These are phyloP conservation scores for Phaffomyces antillensis DNA, from an alignment of 805 yeast genomes.

Conservation along the genomic window DNA sequence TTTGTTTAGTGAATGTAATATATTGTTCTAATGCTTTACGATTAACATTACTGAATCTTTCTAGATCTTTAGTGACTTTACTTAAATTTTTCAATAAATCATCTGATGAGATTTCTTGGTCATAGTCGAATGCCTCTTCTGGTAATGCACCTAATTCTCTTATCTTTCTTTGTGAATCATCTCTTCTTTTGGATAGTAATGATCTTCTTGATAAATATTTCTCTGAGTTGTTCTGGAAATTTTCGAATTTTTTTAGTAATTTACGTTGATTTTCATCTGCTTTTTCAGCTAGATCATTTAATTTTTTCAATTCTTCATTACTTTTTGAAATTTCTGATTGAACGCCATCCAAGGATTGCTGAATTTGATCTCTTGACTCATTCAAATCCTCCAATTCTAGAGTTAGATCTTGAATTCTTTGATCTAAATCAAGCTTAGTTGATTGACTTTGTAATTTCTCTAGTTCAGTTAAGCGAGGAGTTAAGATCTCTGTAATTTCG, in stretches of 20 bases:
- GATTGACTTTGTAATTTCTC: constrained; percentile 19
- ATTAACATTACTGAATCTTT: constrained; percentile 70
- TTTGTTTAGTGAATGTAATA: constrained; percentile 62
- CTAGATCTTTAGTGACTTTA: constrained; percentile 47
- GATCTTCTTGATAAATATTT: constrained; percentile 56
- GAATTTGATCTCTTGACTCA: constrained; percentile 23
- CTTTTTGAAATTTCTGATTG: constrained; percentile 15
- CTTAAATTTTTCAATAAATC: constrained; percentile 48
- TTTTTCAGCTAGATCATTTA: constrained; percentile 36
- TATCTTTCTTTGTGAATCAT: constrained; percentile 64
- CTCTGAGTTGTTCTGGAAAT: constrained; percentile 57
- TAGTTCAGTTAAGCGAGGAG: constrained; percentile 43
- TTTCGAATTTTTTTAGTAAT: constrained; percentile 49
- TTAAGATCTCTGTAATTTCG: constrained; percentile 50
- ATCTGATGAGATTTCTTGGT: constrained; percentile 40
- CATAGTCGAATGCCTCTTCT: constrained; percentile 65
- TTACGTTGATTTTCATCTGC: constrained; percentile 52
- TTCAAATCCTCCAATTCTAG: constrained; percentile 23
- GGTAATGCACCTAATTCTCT: constrained; percentile 86
- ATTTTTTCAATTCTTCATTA: constrained; percentile 21
- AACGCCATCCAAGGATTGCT: constrained; percentile 22
- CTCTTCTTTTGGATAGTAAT: constrained; percentile 51
- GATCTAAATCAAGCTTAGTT: constrained; percentile 10
- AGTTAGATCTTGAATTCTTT: constrained; percentile 13
- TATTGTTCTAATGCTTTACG: constrained; percentile 86